Conservation (phyloP, 345 rosid species). For the Acer negundo region DNA sequence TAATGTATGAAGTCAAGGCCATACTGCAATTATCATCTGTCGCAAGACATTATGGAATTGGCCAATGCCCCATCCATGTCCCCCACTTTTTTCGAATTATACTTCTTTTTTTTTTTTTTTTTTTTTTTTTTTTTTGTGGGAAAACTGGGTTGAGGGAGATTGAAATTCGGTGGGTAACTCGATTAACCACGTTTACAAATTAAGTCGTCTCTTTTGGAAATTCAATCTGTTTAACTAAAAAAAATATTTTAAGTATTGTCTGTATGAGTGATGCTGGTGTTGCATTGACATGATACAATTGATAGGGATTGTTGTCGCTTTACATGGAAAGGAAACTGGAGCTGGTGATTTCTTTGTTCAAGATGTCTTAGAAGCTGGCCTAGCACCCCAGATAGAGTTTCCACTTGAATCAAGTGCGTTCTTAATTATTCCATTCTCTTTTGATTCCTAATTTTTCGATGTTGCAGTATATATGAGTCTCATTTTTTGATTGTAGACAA, state of each 20-base stretch:
- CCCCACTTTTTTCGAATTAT: background rate
- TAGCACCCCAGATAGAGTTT: slow-evolving; percentile 72
- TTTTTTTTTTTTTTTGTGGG: background rate
- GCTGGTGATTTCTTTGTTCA: slow-evolving; percentile 81
- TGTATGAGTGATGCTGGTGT: slow-evolving; percentile 16
- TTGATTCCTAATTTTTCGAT: slow-evolving; percentile 14
- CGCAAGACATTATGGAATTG: background rate
- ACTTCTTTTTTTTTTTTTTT: no score
- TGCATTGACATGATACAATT: slow-evolving; percentile 24
- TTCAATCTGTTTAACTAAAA: background rate
- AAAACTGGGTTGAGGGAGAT: background rate
- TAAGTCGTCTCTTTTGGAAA: background rate
- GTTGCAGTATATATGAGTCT: background rate
- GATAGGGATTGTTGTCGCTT: slow-evolving; percentile 77
- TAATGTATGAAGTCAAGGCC: slow-evolving; percentile 3
- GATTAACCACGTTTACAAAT: background rate
- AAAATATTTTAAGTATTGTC: slow-evolving; percentile 8
- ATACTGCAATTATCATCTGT: background rate
- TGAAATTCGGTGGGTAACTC: slow-evolving; percentile 7
- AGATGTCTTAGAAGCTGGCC: slow-evolving; percentile 87
- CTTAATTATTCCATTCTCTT: slow-evolving; percentile 16
- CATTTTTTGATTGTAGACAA: background rate
- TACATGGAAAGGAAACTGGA: slow-evolving; percentile 86
- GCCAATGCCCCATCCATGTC: no score
- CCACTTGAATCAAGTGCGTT: slow-evolving; percentile 59